phyloP scores from a whole-genome alignment of 768 basidiomycete species.

The Collybia nuda region DNA sequence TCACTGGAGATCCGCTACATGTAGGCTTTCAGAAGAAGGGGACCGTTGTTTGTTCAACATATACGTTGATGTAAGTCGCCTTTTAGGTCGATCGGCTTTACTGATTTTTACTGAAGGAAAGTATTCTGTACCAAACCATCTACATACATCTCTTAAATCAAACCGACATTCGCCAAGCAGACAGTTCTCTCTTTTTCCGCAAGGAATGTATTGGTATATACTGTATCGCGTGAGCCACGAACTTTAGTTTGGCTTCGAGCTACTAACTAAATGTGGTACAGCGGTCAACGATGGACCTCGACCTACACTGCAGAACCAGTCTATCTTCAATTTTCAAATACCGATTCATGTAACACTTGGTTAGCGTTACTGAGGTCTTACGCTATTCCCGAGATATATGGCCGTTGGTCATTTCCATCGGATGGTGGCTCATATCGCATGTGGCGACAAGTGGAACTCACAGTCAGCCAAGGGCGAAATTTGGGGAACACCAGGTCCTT shows the following conservation, averaged over 20 bases:
- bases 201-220: constrained; percentile 76
- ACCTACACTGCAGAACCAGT: constrained; percentile 57
- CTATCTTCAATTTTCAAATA: constrained; percentile 69
- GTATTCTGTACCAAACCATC: constrained; percentile 70
- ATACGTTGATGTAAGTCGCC: constrained; percentile 64
- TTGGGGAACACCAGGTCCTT: constrained; percentile 53
- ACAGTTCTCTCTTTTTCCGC: constrained; percentile 74
- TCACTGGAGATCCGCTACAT: constrained; percentile 74
- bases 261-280: constrained; percentile 17
- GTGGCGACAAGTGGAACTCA: constrained; percentile 81
- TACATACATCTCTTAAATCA: constrained; percentile 72
- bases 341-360: constrained; percentile 72
- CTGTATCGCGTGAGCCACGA: constrained; percentile 48
- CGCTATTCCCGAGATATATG: constrained; percentile 79
- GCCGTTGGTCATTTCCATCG: constrained; percentile 47
- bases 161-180: constrained; percentile 77
- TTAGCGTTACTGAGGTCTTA: constrained; percentile 78
- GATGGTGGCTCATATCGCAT: constrained; percentile 83
- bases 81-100: background rate
- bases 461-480: constrained; percentile 72
- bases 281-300: constrained; percentile 62
- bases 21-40: constrained; percentile 68
- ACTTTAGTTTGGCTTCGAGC: background rate
- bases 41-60: constrained; percentile 68
- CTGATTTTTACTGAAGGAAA: constrained; percentile 50